Conservation (phyloP, 1,284 basidiomycete species). For the Cutaneotrichosporon sp. region DNA sequence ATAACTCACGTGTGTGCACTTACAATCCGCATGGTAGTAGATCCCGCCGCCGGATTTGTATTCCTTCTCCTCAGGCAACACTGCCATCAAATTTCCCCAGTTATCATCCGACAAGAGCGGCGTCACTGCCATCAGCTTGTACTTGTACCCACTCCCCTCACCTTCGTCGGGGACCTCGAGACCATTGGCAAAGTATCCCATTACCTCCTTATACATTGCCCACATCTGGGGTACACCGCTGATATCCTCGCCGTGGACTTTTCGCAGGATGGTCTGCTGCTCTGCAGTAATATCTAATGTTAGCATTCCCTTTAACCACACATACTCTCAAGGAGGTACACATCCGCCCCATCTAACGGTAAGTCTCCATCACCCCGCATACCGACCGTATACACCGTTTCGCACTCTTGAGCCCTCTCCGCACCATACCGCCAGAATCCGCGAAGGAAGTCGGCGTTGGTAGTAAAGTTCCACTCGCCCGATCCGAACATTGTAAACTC, state of each 20-base stretch:
- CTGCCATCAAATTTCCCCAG: constrained; percentile 45
- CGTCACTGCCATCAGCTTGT: constrained; percentile 19
- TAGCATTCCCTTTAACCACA: neutral
- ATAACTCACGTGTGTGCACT: constrained; percentile 21
- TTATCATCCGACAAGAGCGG: constrained; percentile 44
- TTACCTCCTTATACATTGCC: constrained; percentile 61
- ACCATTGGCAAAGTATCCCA: constrained; percentile 66
- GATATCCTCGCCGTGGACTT: constrained; percentile 59
- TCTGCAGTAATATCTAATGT: constrained; percentile 57
- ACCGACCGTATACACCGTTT: constrained; percentile 36
- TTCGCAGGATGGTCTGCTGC: constrained; percentile 61
- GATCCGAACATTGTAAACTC: constrained; percentile 8
- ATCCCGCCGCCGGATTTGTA: constrained; percentile 63
- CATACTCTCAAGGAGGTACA: constrained; percentile 15
- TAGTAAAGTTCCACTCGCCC: constrained; percentile 27
- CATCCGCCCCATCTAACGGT: constrained; percentile 28
- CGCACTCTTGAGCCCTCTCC: constrained; percentile 30
- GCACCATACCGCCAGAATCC: constrained; percentile 38
- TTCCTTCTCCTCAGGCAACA: constrained; percentile 58
- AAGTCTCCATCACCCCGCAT: constrained; percentile 38
- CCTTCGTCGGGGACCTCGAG: constrained; percentile 40
- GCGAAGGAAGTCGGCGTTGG: constrained; percentile 28
- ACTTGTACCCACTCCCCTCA: constrained; percentile 15
- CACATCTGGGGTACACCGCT: constrained; percentile 60
- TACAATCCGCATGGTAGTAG: constrained; percentile 63